A percentile compares a stretch with the other conserved stretches of the same genome.
Conservation (phyloP, 805 yeast genomes). For the Hermanozyma aechmeae region DNA sequence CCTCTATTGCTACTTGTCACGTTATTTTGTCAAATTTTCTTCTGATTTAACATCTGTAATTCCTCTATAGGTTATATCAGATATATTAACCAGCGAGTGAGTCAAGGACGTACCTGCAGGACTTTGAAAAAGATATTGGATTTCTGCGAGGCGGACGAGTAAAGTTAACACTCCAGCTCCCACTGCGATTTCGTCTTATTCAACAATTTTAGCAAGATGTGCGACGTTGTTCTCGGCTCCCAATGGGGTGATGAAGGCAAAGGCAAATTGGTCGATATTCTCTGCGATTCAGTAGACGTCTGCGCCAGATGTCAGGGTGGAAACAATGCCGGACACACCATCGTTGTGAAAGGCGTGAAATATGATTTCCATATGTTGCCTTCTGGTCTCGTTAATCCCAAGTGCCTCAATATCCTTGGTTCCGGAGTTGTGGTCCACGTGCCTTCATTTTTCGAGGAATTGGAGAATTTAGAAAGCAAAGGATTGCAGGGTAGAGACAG, state of each 20-base stretch:
- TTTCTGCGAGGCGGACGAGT: too few relatives aligned
- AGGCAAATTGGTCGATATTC: slow-evolving; percentile 91
- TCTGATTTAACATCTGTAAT: too few relatives aligned
- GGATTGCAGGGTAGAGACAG: slow-evolving; percentile 73
- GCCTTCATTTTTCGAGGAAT: slow-evolving; percentile 86
- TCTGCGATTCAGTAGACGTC: slow-evolving; percentile 91
- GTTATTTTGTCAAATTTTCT: too few relatives aligned
- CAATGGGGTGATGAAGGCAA: slow-evolving; percentile 99
- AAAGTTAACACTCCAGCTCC: too few relatives aligned
- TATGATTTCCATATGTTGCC: slow-evolving; percentile 99
- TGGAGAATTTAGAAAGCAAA: slow-evolving; percentile 69
- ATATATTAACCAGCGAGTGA: too few relatives aligned
- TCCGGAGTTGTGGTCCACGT: slow-evolving; percentile 95
- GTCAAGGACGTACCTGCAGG: too few relatives aligned
- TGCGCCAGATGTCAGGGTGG: slow-evolving; percentile 99
- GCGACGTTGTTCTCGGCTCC: slow-evolving; percentile 92
- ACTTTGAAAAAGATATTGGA: too few relatives aligned
- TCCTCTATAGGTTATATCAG: too few relatives aligned
- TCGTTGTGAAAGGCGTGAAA: slow-evolving; percentile 79
- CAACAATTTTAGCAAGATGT: slow-evolving; percentile 32
- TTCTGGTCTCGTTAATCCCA: slow-evolving; percentile 92
- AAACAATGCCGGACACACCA: slow-evolving; percentile 98
- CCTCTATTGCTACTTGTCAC: too few relatives aligned
- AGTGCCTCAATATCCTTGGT: slow-evolving; percentile 84
- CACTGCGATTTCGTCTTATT: too few relatives aligned